Conservation (phyloP, 495 filamentous ascomycete species). For the Penicillium pulvis region DNA sequence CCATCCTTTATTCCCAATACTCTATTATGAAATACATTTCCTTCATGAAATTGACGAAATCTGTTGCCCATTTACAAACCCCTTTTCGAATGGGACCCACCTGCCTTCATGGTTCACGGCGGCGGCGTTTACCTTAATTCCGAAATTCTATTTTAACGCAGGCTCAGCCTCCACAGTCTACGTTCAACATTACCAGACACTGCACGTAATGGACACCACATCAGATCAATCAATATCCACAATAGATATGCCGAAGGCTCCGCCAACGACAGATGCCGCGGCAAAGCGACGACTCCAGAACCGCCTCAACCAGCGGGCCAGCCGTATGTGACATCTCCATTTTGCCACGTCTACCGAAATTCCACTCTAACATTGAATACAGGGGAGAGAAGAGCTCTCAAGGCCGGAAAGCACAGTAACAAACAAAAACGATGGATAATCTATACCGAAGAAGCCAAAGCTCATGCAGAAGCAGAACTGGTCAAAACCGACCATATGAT, state of each 20-base stretch:
- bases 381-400: conserved; percentile 22
- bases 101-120: background rate
- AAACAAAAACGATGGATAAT: conserved; percentile 21
- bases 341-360: background rate
- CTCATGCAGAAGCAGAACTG: background rate
- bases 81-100: background rate
- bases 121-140: conserved; percentile 9
- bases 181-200: background rate
- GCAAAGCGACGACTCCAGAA: conserved; percentile 26
- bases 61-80: background rate
- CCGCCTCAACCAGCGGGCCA: conserved; percentile 30
- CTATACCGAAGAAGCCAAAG: conserved; percentile 16
- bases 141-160: conserved; percentile 4
- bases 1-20: background rate
- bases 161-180: background rate
- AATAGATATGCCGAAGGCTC: background rate
- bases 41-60: background rate
- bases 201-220: background rate
- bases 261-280: conserved; percentile 10
- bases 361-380: background rate
- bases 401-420: conserved; percentile 2
- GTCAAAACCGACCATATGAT: background rate
- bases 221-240: background rate
- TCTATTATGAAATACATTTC: too few relatives aligned
- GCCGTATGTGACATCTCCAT: conserved; percentile 21